phyloP scores from a whole-genome alignment of 78 protist genomes.

The Dictyostelium purpureum region DNA sequence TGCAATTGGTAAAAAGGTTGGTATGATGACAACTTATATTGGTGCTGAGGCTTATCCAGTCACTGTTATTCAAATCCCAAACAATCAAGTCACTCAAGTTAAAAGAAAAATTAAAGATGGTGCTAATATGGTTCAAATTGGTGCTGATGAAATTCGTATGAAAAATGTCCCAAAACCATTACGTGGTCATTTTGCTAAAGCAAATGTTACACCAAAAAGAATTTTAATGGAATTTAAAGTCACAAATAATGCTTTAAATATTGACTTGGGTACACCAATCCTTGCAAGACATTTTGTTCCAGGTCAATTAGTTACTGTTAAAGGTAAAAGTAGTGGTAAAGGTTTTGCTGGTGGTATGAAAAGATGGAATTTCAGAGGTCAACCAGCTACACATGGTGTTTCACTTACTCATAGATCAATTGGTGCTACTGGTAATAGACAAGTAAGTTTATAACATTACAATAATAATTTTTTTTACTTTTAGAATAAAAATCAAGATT shows the following conservation, averaged over 20 bases:
- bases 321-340: constrained; percentile 82
- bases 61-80: constrained; percentile 54
- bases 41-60: constrained; percentile 44
- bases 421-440: constrained; percentile 83
- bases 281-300: constrained; percentile 81
- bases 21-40: constrained; percentile 62
- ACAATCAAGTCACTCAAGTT: constrained; percentile 55
- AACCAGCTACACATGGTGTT: constrained; percentile 86
- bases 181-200: constrained; percentile 58
- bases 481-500: no score
- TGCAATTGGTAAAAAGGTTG: constrained; percentile 76
- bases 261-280: constrained; percentile 79
- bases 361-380: constrained; percentile 83
- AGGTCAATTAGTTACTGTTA: constrained; percentile 82
- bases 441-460: constrained; percentile 15
- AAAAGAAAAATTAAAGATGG: constrained; percentile 59
- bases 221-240: constrained; percentile 77
- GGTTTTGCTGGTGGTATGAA: constrained; percentile 89
- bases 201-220: constrained; percentile 75
- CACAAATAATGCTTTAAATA: constrained; percentile 61
- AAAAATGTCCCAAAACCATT: constrained; percentile 51
- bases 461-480: no score
- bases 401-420: constrained; percentile 66
- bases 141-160: constrained; percentile 57
- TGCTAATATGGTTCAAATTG: constrained; percentile 51